A percentile compares a stretch with the other conserved stretches of the same genome.
Evolutionary conservation across 1,139 yeast genomes (phyloP).

Genomic region (Suhomyces terraborum): DNA sequence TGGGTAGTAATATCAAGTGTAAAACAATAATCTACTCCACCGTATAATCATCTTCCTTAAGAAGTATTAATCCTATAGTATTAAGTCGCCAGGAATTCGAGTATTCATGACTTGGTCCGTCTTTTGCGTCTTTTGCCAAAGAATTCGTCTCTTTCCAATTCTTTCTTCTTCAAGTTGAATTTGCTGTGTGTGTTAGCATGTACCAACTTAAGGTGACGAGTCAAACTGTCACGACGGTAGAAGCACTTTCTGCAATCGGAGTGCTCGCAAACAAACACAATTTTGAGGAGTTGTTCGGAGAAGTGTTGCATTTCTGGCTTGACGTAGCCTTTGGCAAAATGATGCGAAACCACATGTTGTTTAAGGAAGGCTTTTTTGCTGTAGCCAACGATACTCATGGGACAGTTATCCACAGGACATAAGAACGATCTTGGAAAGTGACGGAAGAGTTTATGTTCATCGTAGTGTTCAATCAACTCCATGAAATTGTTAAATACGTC

Average conservation of each 20-base stretch:
- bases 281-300: constrained; percentile 9
- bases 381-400: constrained; percentile 62
- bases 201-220: constrained; percentile 54
- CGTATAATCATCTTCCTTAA: not conserved
- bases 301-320: constrained; percentile 18
- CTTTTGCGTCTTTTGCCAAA: constrained; percentile 6
- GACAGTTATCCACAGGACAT: constrained; percentile 59
- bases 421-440: constrained; percentile 23
- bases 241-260: constrained; percentile 53
- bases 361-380: constrained; percentile 60
- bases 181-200: constrained; percentile 37
- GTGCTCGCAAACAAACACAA: constrained; percentile 23
- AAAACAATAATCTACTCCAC: not conserved
- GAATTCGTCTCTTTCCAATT: constrained; percentile 2
- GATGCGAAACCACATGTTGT: constrained; percentile 63
- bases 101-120: not conserved
- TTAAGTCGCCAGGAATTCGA: not conserved
- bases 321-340: constrained; percentile 30
- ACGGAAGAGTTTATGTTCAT: constrained; percentile 14
- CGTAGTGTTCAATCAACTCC: constrained; percentile 18
- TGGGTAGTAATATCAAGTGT: not conserved
- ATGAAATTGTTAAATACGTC: constrained; percentile 13
- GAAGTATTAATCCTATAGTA: not conserved
- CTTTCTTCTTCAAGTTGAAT: constrained; percentile 12
- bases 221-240: constrained; percentile 58